phyloP scores from a whole-genome alignment of 768 basidiomycete genomes.

The Suillus discolor region DNA sequence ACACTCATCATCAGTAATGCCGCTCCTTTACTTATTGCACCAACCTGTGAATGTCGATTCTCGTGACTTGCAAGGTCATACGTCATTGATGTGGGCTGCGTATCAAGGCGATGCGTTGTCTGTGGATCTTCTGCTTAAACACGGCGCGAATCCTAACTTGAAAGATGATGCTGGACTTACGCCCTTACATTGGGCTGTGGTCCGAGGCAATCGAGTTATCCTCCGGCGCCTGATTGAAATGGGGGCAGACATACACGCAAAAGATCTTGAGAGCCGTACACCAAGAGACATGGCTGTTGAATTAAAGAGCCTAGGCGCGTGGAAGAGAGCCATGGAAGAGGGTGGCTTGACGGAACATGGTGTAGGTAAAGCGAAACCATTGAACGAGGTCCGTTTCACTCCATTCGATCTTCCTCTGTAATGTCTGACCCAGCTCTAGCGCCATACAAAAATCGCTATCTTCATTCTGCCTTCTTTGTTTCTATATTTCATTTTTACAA shows the following conservation, averaged over 20 bases:
- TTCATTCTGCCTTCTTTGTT: conserved; percentile 78
- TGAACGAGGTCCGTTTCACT: conserved; percentile 66
- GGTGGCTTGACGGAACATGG: conserved; percentile 83
- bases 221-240: conserved; percentile 85
- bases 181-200: conserved; percentile 97
- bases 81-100: conserved; percentile 97
- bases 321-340: conserved; percentile 87
- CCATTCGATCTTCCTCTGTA: conserved; percentile 1
- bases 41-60: conserved; percentile 93
- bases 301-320: conserved; percentile 88
- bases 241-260: conserved; percentile 79
- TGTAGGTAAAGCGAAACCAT: conserved; percentile 58
- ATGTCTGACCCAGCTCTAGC: conserved; percentile 40
- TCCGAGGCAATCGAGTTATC: conserved; percentile 87
- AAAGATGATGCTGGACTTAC: conserved; percentile 83
- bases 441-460: conserved; percentile 80
- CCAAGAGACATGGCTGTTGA: conserved; percentile 94
- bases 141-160: conserved; percentile 79
- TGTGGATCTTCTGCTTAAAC: conserved; percentile 85
- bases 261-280: conserved; percentile 84
- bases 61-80: conserved; percentile 90
- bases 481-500: conserved; percentile 83
- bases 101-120: conserved; percentile 98
- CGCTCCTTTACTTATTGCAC: conserved; percentile 86
- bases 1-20: conserved; percentile 94